These are phyloP conservation scores for Dendrocalamus latiflorus DNA, from an alignment of 202 grass and related monocot genomes.

Conservation along the genomic window DNA sequence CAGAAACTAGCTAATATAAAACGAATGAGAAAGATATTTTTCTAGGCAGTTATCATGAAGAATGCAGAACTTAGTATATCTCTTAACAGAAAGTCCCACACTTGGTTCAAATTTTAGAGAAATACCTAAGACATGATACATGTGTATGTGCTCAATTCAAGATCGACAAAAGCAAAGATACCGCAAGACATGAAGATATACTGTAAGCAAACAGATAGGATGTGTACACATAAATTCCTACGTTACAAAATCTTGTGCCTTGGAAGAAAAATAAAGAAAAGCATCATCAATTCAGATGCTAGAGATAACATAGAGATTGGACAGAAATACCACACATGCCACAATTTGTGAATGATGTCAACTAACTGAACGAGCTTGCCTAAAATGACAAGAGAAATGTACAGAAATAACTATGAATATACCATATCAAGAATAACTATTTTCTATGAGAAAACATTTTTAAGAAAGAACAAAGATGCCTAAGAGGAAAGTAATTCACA, in stretches of 20 bases:
- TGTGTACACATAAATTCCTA: neutral
- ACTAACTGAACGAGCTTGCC: neutral
- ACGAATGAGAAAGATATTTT: neutral
- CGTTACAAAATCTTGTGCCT: neutral
- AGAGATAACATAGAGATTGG: neutral
- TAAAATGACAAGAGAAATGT: neutral
- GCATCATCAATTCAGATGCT: neutral
- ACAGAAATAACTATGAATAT: neutral
- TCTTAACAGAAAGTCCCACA: neutral
- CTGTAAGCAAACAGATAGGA: neutral
- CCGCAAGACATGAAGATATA: neutral
- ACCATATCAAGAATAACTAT: neutral
- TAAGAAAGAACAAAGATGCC: neutral
- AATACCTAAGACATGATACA: neutral
- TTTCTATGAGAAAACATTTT: neutral
- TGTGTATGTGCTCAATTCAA: neutral
- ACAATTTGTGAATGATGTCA: neutral
- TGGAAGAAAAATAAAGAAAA: neutral
- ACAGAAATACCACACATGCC: neutral
- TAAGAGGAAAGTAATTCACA: slow-evolving; percentile 25
- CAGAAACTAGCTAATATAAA: neutral
- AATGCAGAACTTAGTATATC: neutral
- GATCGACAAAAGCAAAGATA: neutral
- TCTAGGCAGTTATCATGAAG: neutral
- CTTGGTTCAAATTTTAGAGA: neutral